Conservation (phyloP, 2,329 filamentous ascomycete genomes). For the Cadophora luteo-olivacea region DNA sequence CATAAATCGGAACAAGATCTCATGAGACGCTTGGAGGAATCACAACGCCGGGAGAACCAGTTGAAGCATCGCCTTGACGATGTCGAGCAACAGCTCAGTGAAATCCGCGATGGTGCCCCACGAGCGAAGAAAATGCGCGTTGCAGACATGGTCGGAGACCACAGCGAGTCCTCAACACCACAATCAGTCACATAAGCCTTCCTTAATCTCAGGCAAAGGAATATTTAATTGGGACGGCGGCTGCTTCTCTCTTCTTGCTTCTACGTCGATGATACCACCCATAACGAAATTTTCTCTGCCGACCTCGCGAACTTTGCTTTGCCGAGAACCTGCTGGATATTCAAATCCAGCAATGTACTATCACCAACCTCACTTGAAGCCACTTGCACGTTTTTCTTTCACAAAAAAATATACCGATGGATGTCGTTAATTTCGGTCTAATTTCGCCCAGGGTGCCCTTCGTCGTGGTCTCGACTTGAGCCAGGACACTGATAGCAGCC, state of each 20-base stretch:
- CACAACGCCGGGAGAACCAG: conserved; percentile 78
- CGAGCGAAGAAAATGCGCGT: conserved; percentile 62
- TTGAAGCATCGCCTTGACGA: conserved; percentile 85
- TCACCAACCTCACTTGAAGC: conserved; percentile 10
- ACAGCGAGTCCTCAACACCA: conserved; percentile 43
- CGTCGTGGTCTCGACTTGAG: not conserved
- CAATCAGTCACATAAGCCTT: conserved; percentile 38
- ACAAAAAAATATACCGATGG: conserved; percentile 8
- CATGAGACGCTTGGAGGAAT: conserved; percentile 73
- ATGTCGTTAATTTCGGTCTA: conserved; percentile 15
- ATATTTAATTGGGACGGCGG: conserved; percentile 22
- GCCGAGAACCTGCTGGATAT: not conserved
- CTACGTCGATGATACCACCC: conserved; percentile 38
- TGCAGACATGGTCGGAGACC: conserved; percentile 52
- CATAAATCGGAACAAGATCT: conserved; percentile 61
- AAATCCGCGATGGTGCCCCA: conserved; percentile 51
- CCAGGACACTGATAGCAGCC: not conserved
- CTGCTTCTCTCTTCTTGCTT: conserved; percentile 31
- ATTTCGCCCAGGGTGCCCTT: conserved; percentile 4
- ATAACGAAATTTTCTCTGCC: conserved; percentile 33
- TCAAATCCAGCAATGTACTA: conserved; percentile 13
- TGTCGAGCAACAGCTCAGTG: conserved; percentile 62
- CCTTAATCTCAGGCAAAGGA: conserved; percentile 13
- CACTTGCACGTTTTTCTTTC: conserved; percentile 12
- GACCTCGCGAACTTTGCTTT: not conserved